phyloP scores from a whole-genome alignment of 305 asterid species.

The Plantago coronopus region DNA sequence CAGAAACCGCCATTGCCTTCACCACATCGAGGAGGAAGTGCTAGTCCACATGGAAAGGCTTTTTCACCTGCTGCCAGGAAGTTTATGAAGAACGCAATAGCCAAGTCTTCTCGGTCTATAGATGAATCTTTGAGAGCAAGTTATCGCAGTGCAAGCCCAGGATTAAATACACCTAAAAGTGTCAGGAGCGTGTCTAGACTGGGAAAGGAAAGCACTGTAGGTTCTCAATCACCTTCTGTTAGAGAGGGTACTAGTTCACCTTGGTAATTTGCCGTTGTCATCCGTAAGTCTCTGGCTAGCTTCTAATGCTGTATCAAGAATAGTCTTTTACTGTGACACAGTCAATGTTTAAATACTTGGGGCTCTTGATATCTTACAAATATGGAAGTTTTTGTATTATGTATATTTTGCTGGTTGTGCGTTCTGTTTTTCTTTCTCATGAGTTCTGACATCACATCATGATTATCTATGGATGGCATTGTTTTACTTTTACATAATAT shows the following conservation, averaged over 20 bases:
- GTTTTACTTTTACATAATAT: neutral
- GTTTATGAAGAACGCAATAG: conserved; percentile 82
- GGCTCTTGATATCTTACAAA: conserved; percentile 3
- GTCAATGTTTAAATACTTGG: conserved; percentile 18
- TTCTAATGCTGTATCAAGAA: conserved; percentile 19
- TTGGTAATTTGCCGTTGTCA: conserved; percentile 40
- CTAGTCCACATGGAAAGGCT: conserved; percentile 55
- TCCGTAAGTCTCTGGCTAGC: conserved; percentile 15
- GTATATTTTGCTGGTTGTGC: neutral
- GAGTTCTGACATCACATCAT: neutral
- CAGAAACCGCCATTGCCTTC: conserved; percentile 92
- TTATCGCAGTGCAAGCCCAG: conserved; percentile 83
- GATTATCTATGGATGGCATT: conserved; percentile 8
- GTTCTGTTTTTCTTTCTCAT: neutral
- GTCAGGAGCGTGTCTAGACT: conserved; percentile 86
- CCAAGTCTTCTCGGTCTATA: conserved; percentile 71
- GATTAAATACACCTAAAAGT: conserved; percentile 66
- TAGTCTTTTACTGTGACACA: conserved; percentile 18
- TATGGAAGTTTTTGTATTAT: conserved; percentile 7
- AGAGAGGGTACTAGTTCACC: conserved; percentile 66
- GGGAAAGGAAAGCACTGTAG: conserved; percentile 56
- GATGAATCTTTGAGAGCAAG: conserved; percentile 93
- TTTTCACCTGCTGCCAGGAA: conserved; percentile 91
- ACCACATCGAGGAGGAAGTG: conserved; percentile 85
- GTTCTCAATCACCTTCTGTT: conserved; percentile 71